Evolutionary conservation across 2,329 filamentous ascomycete genomes (phyloP).

Genomic region (Aspergillus brunneoviolaceus): DNA sequence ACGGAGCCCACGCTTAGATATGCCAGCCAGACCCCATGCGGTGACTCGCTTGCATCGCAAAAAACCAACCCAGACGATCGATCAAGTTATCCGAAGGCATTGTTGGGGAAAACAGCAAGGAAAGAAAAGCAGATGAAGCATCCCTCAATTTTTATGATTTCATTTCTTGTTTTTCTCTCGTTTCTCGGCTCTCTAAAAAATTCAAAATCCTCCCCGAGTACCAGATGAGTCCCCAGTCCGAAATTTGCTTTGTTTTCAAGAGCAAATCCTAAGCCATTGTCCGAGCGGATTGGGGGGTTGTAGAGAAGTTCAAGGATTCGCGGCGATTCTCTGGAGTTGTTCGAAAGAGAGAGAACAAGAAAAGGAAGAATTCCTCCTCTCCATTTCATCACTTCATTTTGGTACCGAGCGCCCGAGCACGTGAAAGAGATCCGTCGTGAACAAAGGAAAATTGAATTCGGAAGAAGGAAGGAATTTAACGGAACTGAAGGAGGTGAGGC

Average conservation of each 20-base stretch:
- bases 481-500: conserved; percentile 28
- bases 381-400: conserved; percentile 11
- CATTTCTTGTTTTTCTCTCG: background rate
- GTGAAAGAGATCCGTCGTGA: conserved; percentile 34
- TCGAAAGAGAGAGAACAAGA: background rate
- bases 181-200: background rate
- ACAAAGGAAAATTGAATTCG: conserved; percentile 28
- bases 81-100: too few relatives aligned
- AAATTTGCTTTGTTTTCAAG: background rate
- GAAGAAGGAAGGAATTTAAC: conserved; percentile 32
- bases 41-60: too few relatives aligned
- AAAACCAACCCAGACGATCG: too few relatives aligned
- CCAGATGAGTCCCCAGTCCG: background rate
- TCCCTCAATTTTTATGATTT: background rate
- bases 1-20: too few relatives aligned
- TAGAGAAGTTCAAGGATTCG: background rate
- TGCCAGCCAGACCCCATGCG: too few relatives aligned
- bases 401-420: conserved; percentile 27
- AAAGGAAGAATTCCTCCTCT: conserved; percentile 7
- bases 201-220: background rate
- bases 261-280: background rate
- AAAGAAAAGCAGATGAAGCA: background rate
- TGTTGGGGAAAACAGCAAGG: background rate
- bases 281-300: background rate
- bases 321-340: background rate